These are phyloP conservation scores for Avicennia marina DNA, from an alignment of 257 asterid species.

Conservation along the genomic window DNA sequence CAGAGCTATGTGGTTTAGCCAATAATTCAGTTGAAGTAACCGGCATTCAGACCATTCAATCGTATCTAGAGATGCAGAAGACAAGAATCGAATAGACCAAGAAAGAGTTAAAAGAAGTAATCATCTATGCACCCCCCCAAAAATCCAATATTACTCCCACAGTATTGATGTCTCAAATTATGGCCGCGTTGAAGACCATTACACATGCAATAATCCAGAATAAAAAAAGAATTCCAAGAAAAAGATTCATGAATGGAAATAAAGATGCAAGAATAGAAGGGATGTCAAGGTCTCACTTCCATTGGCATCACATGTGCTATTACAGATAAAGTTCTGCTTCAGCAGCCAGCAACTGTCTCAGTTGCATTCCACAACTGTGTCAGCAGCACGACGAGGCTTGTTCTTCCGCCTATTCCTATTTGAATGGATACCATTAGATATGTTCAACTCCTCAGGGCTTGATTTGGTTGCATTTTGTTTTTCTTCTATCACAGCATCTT, in stretches of 20 bases:
- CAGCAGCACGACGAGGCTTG: conserved; percentile 64
- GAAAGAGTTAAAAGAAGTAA: too few species aligned
- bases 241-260: neutral
- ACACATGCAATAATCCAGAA: neutral
- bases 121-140: too few species aligned
- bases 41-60: too few species aligned
- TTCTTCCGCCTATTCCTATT: conserved; percentile 42
- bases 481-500: conserved; percentile 30
- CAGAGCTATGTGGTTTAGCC: too few species aligned
- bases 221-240: neutral
- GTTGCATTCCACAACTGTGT: conserved; percentile 56
- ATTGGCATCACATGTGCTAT: too few species aligned
- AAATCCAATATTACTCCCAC: too few species aligned
- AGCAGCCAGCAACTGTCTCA: conserved; percentile 8
- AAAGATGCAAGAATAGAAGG: neutral
- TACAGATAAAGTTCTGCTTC: neutral
- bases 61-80: too few species aligned
- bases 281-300: conserved; percentile 18
- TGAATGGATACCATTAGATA: conserved; percentile 35
- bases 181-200: conserved; percentile 10
- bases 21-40: too few species aligned
- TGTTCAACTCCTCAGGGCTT: conserved; percentile 29
- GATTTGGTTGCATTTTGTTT: conserved; percentile 29
- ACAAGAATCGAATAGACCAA: too few species aligned
- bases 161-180: conserved; percentile 7